phyloP scores from a whole-genome alignment of 2,329 filamentous ascomycete species.

The Epichloe baconii region DNA sequence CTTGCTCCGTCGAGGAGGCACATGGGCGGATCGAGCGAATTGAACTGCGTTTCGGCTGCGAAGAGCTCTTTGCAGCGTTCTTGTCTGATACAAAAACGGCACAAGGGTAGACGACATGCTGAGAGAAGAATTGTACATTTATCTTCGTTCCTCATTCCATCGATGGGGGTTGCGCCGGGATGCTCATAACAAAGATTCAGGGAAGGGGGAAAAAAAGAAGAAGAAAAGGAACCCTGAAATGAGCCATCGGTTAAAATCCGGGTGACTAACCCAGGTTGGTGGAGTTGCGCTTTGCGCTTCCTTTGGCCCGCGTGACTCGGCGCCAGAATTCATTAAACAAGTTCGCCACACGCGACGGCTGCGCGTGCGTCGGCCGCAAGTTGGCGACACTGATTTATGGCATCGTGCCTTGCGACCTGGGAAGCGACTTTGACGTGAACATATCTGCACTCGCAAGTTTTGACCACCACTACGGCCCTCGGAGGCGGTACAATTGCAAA shows the following conservation, averaged over 20 bases:
- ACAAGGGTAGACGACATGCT: slow-evolving; percentile 38
- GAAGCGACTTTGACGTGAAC: neutral
- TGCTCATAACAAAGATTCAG: neutral
- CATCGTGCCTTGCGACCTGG: neutral
- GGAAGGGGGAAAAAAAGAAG: neutral
- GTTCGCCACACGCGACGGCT: neutral
- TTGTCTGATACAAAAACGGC: slow-evolving; percentile 62
- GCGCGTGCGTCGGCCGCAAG: neutral
- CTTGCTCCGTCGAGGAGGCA: slow-evolving; percentile 5
- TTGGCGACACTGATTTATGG: neutral
- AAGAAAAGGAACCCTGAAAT: neutral
- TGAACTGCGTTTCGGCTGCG: slow-evolving; percentile 13
- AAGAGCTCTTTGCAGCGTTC: slow-evolving; percentile 32
- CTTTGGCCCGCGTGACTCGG: slow-evolving; percentile 9
- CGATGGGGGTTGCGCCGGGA: neutral
- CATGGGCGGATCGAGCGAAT: slow-evolving; percentile 11
- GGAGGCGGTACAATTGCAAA: no score
- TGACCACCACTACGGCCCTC: neutral
- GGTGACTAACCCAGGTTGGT: neutral
- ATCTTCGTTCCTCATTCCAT: neutral
- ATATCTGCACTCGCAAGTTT: neutral
- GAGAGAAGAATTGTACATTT: neutral
- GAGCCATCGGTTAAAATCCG: neutral
- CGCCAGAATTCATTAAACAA: slow-evolving; percentile 7
- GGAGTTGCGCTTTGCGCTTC: neutral